Base-by-base conservation (phyloP, 306 rosid species). In the Boehmeria nivea region DNA sequence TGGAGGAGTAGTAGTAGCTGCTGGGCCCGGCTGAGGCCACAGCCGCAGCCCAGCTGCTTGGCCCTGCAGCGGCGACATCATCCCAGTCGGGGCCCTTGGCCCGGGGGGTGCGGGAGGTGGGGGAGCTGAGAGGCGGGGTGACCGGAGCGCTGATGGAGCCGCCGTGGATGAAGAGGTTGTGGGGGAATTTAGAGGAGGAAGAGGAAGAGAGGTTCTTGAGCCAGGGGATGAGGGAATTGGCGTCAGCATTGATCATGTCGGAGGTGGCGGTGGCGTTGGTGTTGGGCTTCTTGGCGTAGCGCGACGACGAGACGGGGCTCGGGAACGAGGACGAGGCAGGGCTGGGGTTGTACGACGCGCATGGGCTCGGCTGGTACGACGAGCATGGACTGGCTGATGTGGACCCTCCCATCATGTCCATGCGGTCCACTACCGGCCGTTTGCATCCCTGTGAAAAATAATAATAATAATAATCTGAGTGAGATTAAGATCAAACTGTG, bases 161-260 rank as follows among this genome's bases (percentile, higher is more conserved):
- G 25, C 79, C 55, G 23, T 73, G 79, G 40, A 80, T 39, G 45
- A 65, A 70, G 16, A 69, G 75, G 43, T 80, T 59, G 64, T 71
- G 72, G 42, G 86, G 72, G 56, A 64, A 60, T 68, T 71, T 73
- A 43, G 82, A 72, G n/a, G 82, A 72, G 21, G 82, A 69, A 24
- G 39, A 28, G 6, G 85, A 80, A 1, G 86, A 69, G 61, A 80
- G 86, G 55, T 75, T 80, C 46, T 76, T 80, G 55, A 80, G 75
- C 86, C 86, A 80, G 17, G 86, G 86, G 46, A 80, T 80, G 61
- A 80, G 86, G 12, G 86, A 80, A 63, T 80, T 77, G 12, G 86
- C 72, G 54, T 80, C 86, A 10, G 77, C 64, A 59, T 57, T 76
- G 20, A 54, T 45, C 12, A 17, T 45, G 11, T 45, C 24, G 12